Percentiles rank a stretch among this genome's conserved stretches.
phyloP scores from a whole-genome alignment of 106 monocot genomes.

The Dendrobium chrysotoxum region DNA sequence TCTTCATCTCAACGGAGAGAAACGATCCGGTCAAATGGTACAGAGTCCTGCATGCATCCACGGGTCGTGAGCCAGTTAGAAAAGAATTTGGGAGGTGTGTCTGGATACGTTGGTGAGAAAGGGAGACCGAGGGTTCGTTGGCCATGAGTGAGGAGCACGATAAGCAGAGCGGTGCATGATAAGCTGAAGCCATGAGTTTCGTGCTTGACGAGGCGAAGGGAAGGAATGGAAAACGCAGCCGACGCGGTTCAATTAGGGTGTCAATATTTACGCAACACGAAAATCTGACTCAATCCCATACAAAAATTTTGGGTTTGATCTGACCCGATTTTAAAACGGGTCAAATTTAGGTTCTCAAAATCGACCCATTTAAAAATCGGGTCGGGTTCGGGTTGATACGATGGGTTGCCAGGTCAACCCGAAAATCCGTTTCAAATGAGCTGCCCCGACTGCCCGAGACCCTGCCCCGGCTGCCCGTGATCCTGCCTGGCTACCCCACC shows the following conservation, averaged over 20 bases:
- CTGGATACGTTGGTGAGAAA: not conserved
- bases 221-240: not conserved
- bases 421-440: too few relatives aligned
- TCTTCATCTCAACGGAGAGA: slow-evolving; percentile 9
- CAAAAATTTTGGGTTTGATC: too few relatives aligned
- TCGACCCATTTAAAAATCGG: too few relatives aligned
- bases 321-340: not conserved
- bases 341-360: too few relatives aligned
- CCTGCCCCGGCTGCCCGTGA: too few relatives aligned
- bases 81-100: slow-evolving; percentile 14
- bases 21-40: not conserved
- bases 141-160: slow-evolving; percentile 39
- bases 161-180: slow-evolving; percentile 55
- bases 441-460: too few relatives aligned
- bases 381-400: too few relatives aligned
- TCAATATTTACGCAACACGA: too few relatives aligned
- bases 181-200: slow-evolving; percentile 32
- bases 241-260: too few relatives aligned
- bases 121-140: slow-evolving; percentile 2
- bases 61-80: not conserved
- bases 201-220: not conserved
- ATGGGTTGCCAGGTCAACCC: too few relatives aligned
- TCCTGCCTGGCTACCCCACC: too few relatives aligned
- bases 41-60: slow-evolving; percentile 8
- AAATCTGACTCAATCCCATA: too few relatives aligned